A percentile compares a stretch with the other conserved stretches of the same genome.
These are phyloP conservation scores for Aspergillus funiculosus DNA, from an alignment of 495 filamentous ascomycete genomes.

Conservation along the genomic window DNA sequence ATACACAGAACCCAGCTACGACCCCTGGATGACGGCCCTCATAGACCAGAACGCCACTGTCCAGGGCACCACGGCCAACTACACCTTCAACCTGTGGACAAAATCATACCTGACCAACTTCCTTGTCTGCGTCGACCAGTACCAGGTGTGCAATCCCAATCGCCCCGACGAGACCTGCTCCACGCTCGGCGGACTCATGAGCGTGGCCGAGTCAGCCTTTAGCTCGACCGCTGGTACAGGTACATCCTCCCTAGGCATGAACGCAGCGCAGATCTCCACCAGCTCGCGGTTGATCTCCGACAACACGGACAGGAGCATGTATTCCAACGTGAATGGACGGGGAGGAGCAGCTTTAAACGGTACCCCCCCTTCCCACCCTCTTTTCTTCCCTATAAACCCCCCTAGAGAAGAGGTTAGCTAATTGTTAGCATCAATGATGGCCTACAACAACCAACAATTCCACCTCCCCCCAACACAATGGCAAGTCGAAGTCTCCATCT, in stretches of 20 bases:
- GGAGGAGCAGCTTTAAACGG: too few species aligned
- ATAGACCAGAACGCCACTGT: neutral
- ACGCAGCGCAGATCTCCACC: too few species aligned
- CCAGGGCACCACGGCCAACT: neutral
- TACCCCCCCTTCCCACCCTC: too few species aligned
- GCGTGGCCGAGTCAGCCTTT: neutral
- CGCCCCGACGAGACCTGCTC: neutral
- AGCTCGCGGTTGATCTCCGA: too few species aligned
- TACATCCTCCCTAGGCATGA: too few species aligned
- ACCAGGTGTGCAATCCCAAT: constrained; percentile 19
- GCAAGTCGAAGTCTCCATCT: constrained; percentile 25
- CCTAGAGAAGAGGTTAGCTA: too few species aligned
- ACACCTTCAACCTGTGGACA: neutral
- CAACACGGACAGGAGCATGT: too few species aligned
- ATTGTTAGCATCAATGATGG: too few species aligned
- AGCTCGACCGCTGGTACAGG: too few species aligned
- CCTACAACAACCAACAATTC: constrained; percentile 5
- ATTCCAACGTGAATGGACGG: too few species aligned
- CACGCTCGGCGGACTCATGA: neutral
- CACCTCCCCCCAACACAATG: constrained; percentile 27
- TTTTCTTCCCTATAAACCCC: neutral
- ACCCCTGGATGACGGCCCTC: constrained; percentile 19
- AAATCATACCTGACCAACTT: too few species aligned
- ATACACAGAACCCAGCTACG: constrained; percentile 20
- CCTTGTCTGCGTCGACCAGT: constrained; percentile 21